Conservation (phyloP, 1,284 basidiomycete genomes). For the Flammula alnicola region DNA sequence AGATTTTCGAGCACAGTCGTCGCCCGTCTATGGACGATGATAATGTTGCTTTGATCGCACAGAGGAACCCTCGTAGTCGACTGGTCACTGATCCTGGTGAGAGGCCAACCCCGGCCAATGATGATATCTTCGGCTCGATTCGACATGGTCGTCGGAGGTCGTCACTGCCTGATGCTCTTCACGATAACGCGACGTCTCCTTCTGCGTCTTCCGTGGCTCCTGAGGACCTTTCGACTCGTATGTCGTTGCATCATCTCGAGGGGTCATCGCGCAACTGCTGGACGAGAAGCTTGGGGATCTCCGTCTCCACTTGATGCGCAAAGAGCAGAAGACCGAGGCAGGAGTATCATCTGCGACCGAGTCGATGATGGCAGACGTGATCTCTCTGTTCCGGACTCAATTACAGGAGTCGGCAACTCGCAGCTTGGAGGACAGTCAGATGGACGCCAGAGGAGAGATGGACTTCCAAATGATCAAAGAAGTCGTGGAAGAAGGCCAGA, state of each 20-base stretch:
- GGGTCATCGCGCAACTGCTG: conserved; percentile 59
- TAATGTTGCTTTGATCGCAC: conserved; percentile 69
- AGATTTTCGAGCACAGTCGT: conserved; percentile 60
- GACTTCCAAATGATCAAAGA: conserved; percentile 78
- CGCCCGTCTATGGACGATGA: conserved; percentile 77
- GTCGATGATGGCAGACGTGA: conserved; percentile 65
- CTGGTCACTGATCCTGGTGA: conserved; percentile 61
- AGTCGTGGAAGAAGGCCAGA: conserved; percentile 68
- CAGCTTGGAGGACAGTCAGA: conserved; percentile 64
- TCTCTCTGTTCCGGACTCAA: conserved; percentile 68
- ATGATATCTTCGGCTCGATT: conserved; percentile 57
- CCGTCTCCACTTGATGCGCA: conserved; percentile 43
- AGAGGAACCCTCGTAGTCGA: conserved; percentile 47
- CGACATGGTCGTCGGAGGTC: conserved; percentile 53
- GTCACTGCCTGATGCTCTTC: conserved; percentile 63
- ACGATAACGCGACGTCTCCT: conserved; percentile 35
- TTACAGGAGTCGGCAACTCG: conserved; percentile 63
- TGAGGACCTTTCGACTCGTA: conserved; percentile 55
- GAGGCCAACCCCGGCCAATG: conserved; percentile 36
- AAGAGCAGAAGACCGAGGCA: conserved; percentile 37
- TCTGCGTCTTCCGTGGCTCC: conserved; percentile 40
- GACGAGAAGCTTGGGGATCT: conserved; percentile 70
- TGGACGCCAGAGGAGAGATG: conserved; percentile 74
- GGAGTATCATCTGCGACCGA: conserved; percentile 46
- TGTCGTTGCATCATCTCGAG: conserved; percentile 65